Evolutionary conservation across 257 asterid genomes (phyloP).

Genomic region (Ocimum tenuiflorum): DNA sequence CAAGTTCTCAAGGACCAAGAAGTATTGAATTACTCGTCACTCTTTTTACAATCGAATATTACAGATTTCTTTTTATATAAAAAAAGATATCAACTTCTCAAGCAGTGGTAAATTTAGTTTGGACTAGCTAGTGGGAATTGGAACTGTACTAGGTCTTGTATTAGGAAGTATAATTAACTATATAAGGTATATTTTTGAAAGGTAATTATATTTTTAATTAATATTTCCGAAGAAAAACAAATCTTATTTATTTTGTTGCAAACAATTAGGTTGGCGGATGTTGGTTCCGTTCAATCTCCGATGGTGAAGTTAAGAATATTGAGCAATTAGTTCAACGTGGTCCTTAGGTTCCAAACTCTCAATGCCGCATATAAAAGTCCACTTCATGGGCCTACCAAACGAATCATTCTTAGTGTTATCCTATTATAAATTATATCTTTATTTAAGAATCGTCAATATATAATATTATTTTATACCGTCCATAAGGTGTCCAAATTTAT

Average conservation of each 20-base stretch:
- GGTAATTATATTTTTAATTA: too few species aligned
- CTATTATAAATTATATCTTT: not conserved
- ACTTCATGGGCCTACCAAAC: not conserved
- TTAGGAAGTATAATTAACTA: too few species aligned
- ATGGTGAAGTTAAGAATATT: not conserved
- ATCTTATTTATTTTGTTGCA: not conserved
- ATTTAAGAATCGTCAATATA: not conserved
- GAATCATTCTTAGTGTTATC: not conserved
- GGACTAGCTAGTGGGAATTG: too few species aligned
- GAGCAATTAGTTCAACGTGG: not conserved
- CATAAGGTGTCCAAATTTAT: not conserved
- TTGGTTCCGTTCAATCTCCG: not conserved
- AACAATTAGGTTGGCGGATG: not conserved
- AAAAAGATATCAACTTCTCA: too few species aligned
- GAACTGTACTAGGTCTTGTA: too few species aligned
- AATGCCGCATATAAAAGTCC: not conserved
- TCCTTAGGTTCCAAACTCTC: not conserved
- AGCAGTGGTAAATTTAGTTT: too few species aligned
- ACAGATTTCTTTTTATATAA: too few species aligned
- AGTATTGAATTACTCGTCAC: too few species aligned
- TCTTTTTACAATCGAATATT: too few species aligned
- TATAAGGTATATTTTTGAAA: too few species aligned
- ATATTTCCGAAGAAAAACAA: not conserved
- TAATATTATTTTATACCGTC: not conserved
- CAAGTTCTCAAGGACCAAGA: too few species aligned